Base-by-base conservation (phyloP, 305 asterid genomes). In the Fraxinus xanthoxyloides region DNA sequence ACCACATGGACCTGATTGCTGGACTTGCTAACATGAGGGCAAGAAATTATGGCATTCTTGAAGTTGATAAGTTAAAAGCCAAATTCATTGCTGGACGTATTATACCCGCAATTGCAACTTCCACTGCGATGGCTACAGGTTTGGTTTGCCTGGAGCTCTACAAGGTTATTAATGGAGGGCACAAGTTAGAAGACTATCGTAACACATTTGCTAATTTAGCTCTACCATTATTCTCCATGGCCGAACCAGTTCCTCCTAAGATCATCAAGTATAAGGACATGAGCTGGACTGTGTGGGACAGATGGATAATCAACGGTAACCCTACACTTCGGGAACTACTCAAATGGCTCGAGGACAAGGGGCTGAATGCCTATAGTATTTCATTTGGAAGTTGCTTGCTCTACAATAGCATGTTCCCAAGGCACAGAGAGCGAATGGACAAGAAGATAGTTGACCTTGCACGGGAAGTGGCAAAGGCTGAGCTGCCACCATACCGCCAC, bases 11-110 rank as follows among this genome's bases (percentile, higher is more conserved):
- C 85, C 80, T 92, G 82, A 93, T 95, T 43, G 95, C 99, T 1
- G 98, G 92, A 17, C 97, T 95, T 43, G 99, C 99, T n/a, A 95
- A 95, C 92, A 95, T 95, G 99, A 93, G 99, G 89, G 99, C 99
- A 19, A 92, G 99, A 80, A 95, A 95, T 79, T 95, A 95, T 89
- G 83, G 95, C 83, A 89, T 95, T 67, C 98, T 97, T 0, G 97
- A 94, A 88, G 99, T 95, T 12, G 99, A 95, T 86, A 95, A 92
- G 85, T 94, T 95, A 82, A 90, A 91, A 85, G 99, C 99, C 82
- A 95, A 95, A 83, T 91, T 95, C 88, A 95, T 95, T 7, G 99
- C 98, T 0, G 99, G 99, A 31, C 88, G 99, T 84, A 95, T 95
- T 72, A 93, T 95, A 26, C 98, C 99, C 3, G 98, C 99, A 19